These are phyloP conservation scores for Akanthomyces uredinophilus DNA, from an alignment of 2,329 filamentous ascomycete genomes.

Conservation along the genomic window DNA sequence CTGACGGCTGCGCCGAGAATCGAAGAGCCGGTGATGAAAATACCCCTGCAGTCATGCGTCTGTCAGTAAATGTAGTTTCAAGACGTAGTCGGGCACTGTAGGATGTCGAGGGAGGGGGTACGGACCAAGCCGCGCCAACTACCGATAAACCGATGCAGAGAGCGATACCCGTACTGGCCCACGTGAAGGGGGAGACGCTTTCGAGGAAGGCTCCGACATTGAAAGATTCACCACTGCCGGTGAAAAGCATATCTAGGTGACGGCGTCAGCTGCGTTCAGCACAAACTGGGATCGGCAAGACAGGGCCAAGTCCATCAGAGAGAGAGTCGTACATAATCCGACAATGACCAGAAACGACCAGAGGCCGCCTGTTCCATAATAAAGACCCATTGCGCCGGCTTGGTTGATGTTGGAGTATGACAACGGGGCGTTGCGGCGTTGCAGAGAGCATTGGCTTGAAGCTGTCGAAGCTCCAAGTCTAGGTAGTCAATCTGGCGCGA, in stretches of 20 bases:
- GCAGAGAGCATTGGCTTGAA: slow-evolving; percentile 16
- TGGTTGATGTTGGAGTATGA: slow-evolving; percentile 19
- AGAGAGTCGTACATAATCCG: slow-evolving; percentile 64
- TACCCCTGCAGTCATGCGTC: slow-evolving; percentile 62
- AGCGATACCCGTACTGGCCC: slow-evolving; percentile 84
- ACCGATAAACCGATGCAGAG: slow-evolving; percentile 96
- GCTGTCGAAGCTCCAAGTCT: slow-evolving; percentile 19
- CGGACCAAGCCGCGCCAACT: slow-evolving; percentile 90
- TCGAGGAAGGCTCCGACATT: slow-evolving; percentile 96
- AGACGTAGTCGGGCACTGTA: slow-evolving; percentile 12
- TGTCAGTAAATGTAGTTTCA: slow-evolving; percentile 18
- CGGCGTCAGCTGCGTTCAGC: slow-evolving; percentile 12
- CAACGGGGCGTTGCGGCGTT: slow-evolving; percentile 20
- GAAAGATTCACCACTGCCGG: slow-evolving; percentile 90
- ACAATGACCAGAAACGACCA: slow-evolving; percentile 65
- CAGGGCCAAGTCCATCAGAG: slow-evolving; percentile 10
- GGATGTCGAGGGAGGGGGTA: slow-evolving; percentile 27
- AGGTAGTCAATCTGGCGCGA: slow-evolving; percentile 20
- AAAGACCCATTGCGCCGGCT: slow-evolving; percentile 59
- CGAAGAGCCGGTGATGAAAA: slow-evolving; percentile 96
- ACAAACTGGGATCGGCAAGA: not conserved
- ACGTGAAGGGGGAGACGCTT: slow-evolving; percentile 87
- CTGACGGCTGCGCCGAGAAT: slow-evolving; percentile 96
- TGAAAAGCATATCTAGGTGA: slow-evolving; percentile 89
- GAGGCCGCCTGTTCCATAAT: slow-evolving; percentile 64